Evolutionary conservation across 2,329 filamentous ascomycete genomes (phyloP).

Genomic region (Penicillium sp.): DNA sequence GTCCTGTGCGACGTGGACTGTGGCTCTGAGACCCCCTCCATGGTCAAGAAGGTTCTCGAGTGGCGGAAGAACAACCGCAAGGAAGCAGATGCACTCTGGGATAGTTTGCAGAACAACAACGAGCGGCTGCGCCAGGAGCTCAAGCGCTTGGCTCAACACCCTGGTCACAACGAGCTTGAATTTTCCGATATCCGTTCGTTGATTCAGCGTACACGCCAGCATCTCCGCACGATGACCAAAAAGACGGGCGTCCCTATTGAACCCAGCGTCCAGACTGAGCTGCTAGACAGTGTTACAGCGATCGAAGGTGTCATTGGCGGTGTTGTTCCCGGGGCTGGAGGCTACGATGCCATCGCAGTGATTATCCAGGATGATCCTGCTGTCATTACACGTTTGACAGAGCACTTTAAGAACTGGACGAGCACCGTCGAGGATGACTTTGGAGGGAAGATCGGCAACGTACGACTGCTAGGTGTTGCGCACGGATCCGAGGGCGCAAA

Average conservation of each 20-base stretch:
- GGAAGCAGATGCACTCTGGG: constrained; percentile 73
- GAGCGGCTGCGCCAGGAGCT: constrained; percentile 69
- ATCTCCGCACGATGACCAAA: constrained; percentile 75
- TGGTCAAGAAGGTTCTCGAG: constrained; percentile 88
- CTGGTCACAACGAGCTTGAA: constrained; percentile 49
- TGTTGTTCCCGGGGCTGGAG: constrained; percentile 90
- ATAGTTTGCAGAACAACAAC: constrained; percentile 72
- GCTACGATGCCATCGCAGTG: constrained; percentile 85
- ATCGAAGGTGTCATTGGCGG: constrained; percentile 84
- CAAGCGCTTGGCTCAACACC: constrained; percentile 51
- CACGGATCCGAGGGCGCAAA: constrained; percentile 50
- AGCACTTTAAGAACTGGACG: constrained; percentile 68
- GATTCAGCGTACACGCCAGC: constrained; percentile 54
- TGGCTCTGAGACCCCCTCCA: constrained; percentile 87
- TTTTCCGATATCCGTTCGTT: constrained; percentile 55
- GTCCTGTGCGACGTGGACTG: constrained; percentile 97
- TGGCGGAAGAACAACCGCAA: constrained; percentile 71
- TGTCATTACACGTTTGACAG: constrained; percentile 62
- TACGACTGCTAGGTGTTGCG: constrained; percentile 46
- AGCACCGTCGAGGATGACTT: constrained; percentile 47
- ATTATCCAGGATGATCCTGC: constrained; percentile 72
- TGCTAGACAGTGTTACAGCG: constrained; percentile 73
- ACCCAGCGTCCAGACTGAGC: constrained; percentile 77
- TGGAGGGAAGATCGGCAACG: constrained; percentile 48
- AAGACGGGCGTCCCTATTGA: constrained; percentile 83